Evolutionary conservation across 768 basidiomycete species (phyloP).

Genomic region (Termitomyces sp.): DNA sequence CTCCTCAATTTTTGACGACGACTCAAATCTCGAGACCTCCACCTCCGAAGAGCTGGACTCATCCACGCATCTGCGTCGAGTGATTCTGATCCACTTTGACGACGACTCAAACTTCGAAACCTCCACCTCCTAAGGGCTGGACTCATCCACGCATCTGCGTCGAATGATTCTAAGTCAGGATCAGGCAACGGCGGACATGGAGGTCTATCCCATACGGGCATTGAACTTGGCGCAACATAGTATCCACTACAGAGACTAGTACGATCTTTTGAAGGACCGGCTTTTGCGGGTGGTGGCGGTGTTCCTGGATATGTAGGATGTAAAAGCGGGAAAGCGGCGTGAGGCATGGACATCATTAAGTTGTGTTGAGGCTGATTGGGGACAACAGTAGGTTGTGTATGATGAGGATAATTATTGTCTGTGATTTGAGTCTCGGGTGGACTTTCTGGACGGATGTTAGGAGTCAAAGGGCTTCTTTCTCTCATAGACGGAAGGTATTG

Average conservation of each 20-base stretch:
- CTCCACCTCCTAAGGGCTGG: not conserved
- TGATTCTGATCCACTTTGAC: not conserved
- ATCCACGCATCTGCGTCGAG: not conserved
- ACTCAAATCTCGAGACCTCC: not conserved
- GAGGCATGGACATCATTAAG: not conserved
- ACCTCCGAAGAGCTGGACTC: not conserved
- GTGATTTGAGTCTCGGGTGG: not conserved
- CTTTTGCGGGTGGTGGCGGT: not conserved
- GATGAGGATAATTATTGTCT: not conserved
- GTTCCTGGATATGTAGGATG: not conserved
- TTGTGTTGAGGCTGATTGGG: not conserved
- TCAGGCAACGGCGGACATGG: not conserved
- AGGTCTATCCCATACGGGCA: not conserved
- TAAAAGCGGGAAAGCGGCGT: not conserved
- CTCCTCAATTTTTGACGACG: not conserved
- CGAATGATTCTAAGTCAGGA: not conserved
- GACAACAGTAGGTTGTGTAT: not conserved
- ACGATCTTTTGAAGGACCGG: not conserved
- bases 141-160: not conserved
- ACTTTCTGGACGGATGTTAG: not conserved
- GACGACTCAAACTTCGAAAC: not conserved
- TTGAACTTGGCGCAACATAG: not conserved
- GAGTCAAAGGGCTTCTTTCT: not conserved
- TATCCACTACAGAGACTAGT: not conserved
- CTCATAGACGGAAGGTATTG: too few relatives aligned